phyloP scores from a whole-genome alignment of 2,329 filamentous ascomycete genomes.

The Sphaerulina vaccinii region DNA sequence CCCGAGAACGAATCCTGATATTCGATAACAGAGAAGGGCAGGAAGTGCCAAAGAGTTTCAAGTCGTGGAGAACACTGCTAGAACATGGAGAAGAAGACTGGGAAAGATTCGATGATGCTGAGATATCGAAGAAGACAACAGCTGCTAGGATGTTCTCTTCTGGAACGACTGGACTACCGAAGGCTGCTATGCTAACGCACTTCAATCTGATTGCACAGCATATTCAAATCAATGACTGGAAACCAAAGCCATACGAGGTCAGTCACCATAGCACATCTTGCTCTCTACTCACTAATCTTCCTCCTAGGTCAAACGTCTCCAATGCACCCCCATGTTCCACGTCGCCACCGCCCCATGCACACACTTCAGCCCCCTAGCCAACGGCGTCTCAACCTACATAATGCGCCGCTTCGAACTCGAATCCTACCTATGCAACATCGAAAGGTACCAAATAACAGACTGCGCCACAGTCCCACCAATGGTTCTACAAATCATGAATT shows the following conservation, averaged over 20 bases:
- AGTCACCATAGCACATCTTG: background rate
- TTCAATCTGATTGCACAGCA: constrained; percentile 57
- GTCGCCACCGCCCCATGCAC: constrained; percentile 44
- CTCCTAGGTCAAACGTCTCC: constrained; percentile 40
- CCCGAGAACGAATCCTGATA: constrained; percentile 43
- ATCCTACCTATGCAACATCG: constrained; percentile 59
- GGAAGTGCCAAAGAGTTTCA: constrained; percentile 23
- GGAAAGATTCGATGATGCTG: constrained; percentile 45
- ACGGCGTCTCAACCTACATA: constrained; percentile 39
- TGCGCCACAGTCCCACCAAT: constrained; percentile 77
- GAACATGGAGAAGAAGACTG: constrained; percentile 48
- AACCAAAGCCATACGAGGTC: constrained; percentile 28
- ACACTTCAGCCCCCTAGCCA: constrained; percentile 39
- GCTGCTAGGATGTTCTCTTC: constrained; percentile 55
- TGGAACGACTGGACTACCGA: constrained; percentile 57
- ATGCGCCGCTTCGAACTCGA: constrained; percentile 52
- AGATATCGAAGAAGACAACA: constrained; percentile 44
- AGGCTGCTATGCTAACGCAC: constrained; percentile 58
- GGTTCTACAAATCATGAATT: constrained; percentile 62
- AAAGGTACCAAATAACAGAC: constrained; percentile 65
- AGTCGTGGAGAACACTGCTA: constrained; percentile 38
- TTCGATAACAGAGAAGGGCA: constrained; percentile 37
- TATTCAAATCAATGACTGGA: constrained; percentile 44
- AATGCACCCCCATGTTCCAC: constrained; percentile 53
- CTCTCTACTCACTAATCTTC: background rate